Evolutionary conservation across 2,329 filamentous ascomycete genomes (phyloP), one percentile per base, ranked within the genome.

Genomic region (Elsinoe ampelina): DNA sequence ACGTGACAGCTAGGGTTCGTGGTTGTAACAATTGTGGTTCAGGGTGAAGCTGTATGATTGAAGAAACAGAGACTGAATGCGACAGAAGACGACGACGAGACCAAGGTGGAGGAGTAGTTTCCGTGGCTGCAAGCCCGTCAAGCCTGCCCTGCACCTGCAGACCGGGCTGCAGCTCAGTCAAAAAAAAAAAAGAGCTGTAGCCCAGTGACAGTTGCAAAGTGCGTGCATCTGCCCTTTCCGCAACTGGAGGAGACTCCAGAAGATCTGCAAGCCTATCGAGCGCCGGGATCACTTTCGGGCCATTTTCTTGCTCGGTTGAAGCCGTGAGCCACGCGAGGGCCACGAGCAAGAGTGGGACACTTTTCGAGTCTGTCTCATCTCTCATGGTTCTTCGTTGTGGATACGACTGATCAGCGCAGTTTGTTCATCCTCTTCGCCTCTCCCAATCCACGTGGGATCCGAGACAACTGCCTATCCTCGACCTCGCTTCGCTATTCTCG

Each of bases 191-290:
- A n/a, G n/a, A n/a, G n/a, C n/a, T n/a, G n/a, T n/a, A n/a, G n/a
- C n/a, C n/a, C n/a, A n/a, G n/a, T n/a, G n/a, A 15, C 20, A 45
- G 41, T 45, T 45, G 41, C 41, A 10, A 45, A 45, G 41, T 45
- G 41, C 41, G 41, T 45, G 41, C 41, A 45, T n/a, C 12, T 17
- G 15, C 13, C 36, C 10, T 45, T 12, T 20, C 39, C 39, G 19
- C 41, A 19, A 45, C 20, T 22, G 41, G 20, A 45, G 20, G 19
- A 30, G 26, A 30, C 26, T 5, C 3, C 26, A 30, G 26, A 45
- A 45, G 41, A 45, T 45, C 41, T 45, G 41, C 41, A 45, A 30
- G 41, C 41, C 41, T 45, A 45, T 45, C 20, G 41, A 45, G 10
- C 20, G 41, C 41, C 41, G 41, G 41, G 19, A 12, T 26, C 41